phyloP scores from a whole-genome alignment of 2,329 filamentous ascomycete genomes.

The Penicillium sp. region DNA sequence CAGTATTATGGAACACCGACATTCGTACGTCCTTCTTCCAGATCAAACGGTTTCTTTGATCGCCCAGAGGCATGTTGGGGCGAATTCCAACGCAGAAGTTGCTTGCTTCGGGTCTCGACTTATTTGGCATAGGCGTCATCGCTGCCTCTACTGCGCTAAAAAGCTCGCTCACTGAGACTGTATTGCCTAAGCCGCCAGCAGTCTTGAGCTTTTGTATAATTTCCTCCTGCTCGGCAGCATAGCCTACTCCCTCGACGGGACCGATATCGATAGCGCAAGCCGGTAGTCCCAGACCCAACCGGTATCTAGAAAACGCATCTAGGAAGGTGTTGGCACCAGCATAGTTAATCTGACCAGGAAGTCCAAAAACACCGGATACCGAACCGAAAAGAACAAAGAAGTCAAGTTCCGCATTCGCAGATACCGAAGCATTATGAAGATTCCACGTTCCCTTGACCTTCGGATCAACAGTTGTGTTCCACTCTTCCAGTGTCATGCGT shows the following conservation, averaged over 20 bases:
- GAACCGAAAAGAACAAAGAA: conserved; percentile 48
- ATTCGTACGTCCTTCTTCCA: conserved; percentile 6
- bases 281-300: neutral
- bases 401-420: conserved; percentile 30
- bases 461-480: conserved; percentile 16
- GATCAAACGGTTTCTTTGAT: neutral
- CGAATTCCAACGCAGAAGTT: neutral
- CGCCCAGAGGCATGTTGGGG: neutral
- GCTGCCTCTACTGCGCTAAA: neutral
- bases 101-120: neutral
- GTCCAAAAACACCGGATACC: conserved; percentile 32
- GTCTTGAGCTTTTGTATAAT: neutral
- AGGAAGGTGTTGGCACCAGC: conserved; percentile 40
- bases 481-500: conserved; percentile 16
- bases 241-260: conserved; percentile 9
- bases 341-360: conserved; percentile 36
- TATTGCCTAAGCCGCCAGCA: neutral
- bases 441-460: conserved; percentile 25
- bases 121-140: neutral
- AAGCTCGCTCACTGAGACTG: neutral
- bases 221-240: neutral
- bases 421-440: conserved; percentile 11
- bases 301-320: conserved; percentile 23
- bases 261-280: neutral
- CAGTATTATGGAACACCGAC: neutral